These are phyloP conservation scores for Globisporangium mamillatum DNA, from an alignment of 352 stramenopile genomes.

Conservation along the genomic window DNA sequence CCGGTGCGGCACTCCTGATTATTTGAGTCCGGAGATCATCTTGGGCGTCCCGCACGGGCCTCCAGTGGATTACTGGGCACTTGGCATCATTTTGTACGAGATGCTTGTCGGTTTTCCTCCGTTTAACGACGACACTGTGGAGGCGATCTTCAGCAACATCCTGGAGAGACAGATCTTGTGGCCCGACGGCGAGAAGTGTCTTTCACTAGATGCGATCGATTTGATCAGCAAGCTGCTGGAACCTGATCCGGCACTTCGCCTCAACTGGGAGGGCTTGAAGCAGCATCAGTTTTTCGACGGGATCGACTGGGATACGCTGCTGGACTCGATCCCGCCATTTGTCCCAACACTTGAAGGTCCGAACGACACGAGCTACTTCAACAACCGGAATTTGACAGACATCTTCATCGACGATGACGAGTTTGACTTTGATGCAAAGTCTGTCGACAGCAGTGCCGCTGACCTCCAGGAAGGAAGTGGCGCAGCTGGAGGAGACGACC, in stretches of 20 bases:
- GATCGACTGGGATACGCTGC: slow-evolving; percentile 80
- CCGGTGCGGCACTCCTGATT: slow-evolving; percentile 84
- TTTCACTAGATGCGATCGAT: slow-evolving; percentile 79
- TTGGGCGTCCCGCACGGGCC: slow-evolving; percentile 61
- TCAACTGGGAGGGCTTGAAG: slow-evolving; percentile 65
- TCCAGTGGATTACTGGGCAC: slow-evolving; percentile 86
- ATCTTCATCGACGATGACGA: slow-evolving; percentile 85
- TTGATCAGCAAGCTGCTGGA: slow-evolving; percentile 83
- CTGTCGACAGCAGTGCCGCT: slow-evolving; percentile 21
- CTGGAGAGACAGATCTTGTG: slow-evolving; percentile 81
- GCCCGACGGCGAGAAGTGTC: slow-evolving; percentile 84
- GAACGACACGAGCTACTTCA: slow-evolving; percentile 90
- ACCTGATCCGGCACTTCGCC: slow-evolving; percentile 53
- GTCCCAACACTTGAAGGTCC: slow-evolving; percentile 83
- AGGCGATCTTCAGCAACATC: slow-evolving; percentile 88
- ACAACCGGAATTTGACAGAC: slow-evolving; percentile 85
- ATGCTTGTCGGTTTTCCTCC: slow-evolving; percentile 87
- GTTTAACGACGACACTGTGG: slow-evolving; percentile 88
- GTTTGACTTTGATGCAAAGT: slow-evolving; percentile 53
- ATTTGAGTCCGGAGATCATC: slow-evolving; percentile 89
- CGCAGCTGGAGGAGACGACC: background rate
- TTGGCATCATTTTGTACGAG: slow-evolving; percentile 91
- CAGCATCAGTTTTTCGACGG: slow-evolving; percentile 71
- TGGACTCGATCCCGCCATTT: slow-evolving; percentile 79
- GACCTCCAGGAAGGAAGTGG: slow-evolving; percentile 1